Percentiles rank a stretch among this genome's conserved stretches.
phyloP scores from a whole-genome alignment of 148 eudicot species.

The Camellia granthamiana region DNA sequence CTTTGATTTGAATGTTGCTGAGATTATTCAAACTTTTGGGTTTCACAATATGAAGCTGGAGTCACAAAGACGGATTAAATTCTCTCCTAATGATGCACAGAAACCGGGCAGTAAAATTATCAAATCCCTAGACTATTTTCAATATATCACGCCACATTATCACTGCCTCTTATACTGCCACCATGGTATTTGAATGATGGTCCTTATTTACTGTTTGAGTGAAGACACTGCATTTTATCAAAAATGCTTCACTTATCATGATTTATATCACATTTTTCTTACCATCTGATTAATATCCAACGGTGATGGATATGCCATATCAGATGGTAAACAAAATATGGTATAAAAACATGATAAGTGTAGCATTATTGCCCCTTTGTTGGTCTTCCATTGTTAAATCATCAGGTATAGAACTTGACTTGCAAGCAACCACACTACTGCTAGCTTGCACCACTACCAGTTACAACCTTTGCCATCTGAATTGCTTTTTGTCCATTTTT shows the following conservation, averaged over 20 bases:
- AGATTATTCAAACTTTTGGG: background rate
- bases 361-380: too few relatives aligned
- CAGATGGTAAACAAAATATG: too few relatives aligned
- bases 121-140: background rate
- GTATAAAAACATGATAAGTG: too few relatives aligned
- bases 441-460: background rate
- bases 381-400: background rate
- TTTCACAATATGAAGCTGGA: background rate
- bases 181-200: background rate
- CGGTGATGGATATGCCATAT: too few relatives aligned
- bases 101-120: background rate
- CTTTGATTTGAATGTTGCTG: background rate
- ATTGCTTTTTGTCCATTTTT: background rate
- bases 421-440: background rate
- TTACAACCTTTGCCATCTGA: background rate
- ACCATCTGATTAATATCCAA: too few relatives aligned
- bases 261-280: too few relatives aligned
- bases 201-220: background rate
- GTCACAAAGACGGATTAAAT: background rate
- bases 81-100: constrained; percentile 1
- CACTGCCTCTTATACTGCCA: background rate
- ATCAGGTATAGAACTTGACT: background rate
- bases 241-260: too few relatives aligned
- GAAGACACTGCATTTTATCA: background rate
- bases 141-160: background rate